Percentiles rank a stretch among this genome's conserved stretches.
Evolutionary conservation across 768 basidiomycete genomes (phyloP).

Genomic region (Boletus rubescentipes): DNA sequence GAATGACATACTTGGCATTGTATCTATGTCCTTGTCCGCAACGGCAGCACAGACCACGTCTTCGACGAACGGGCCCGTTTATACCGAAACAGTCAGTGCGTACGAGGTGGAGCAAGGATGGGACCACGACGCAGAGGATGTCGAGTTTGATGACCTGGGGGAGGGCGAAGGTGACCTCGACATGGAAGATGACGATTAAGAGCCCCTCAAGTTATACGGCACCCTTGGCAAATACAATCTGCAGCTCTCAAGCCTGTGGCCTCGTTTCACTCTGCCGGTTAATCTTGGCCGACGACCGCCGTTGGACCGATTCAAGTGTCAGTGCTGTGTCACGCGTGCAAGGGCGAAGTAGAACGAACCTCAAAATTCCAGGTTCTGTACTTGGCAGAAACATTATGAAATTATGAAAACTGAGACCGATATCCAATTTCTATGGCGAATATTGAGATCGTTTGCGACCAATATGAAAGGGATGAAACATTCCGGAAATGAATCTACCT

Average conservation of each 20-base stretch:
- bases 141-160: conserved; percentile 62
- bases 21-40: conserved; percentile 43
- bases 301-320: not conserved
- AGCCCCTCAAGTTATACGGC: too few relatives aligned
- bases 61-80: not conserved
- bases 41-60: not conserved
- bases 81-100: conserved; percentile 8
- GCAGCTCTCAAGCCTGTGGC: not conserved
- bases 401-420: not conserved
- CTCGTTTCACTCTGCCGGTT: not conserved
- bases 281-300: not conserved
- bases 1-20: conserved; percentile 60
- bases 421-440: not conserved
- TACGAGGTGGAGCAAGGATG: conserved; percentile 28
- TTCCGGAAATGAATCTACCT: too few relatives aligned
- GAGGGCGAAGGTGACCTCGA: conserved; percentile 76
- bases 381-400: not conserved
- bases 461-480: too few relatives aligned
- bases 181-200: conserved; percentile 53
- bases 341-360: too few relatives aligned
- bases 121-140: conserved; percentile 46
- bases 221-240: not conserved
- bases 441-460: too few relatives aligned
- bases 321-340: too few relatives aligned
- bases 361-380: not conserved